Percentiles rank a stretch among this genome's conserved stretches.
phyloP scores from a whole-genome alignment of 2,329 filamentous ascomycete species.

The Ascosphaera apis region DNA sequence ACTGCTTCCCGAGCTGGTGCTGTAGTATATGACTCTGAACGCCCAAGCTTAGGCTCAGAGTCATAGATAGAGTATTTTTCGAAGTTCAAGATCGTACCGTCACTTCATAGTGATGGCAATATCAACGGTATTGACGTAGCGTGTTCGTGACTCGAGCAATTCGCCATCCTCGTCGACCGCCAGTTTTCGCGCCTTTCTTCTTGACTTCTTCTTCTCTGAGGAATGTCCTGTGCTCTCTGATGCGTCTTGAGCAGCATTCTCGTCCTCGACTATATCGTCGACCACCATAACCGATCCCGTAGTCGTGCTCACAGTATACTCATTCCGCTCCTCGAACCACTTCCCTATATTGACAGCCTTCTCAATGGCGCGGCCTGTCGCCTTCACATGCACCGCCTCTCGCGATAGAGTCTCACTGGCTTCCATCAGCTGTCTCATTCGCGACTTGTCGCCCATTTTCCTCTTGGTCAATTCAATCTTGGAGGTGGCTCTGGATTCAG shows the following conservation, averaged over 20 bases:
- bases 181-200: conserved; percentile 10
- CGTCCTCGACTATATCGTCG: conserved; percentile 32
- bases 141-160: conserved; percentile 20
- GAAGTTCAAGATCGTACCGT: conserved; percentile 3
- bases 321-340: conserved; percentile 31
- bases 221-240: conserved; percentile 7
- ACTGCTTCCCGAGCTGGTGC: too few relatives aligned
- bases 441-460: conserved; percentile 12
- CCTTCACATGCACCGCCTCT: conserved; percentile 35
- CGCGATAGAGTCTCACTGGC: conserved; percentile 13
- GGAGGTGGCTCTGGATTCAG: conserved; percentile 28
- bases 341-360: conserved; percentile 31
- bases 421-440: conserved; percentile 12
- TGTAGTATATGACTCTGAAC: too few relatives aligned
- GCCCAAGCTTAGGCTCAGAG: too few relatives aligned
- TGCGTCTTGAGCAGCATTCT: conserved; percentile 10
- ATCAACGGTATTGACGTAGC: conserved; percentile 25
- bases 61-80: not conserved
- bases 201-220: conserved; percentile 6
- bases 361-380: conserved; percentile 34
- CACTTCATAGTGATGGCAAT: conserved; percentile 21
- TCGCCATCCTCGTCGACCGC: conserved; percentile 12
- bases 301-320: conserved; percentile 28
- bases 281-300: conserved; percentile 34
- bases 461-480: conserved; percentile 16